Conservation (phyloP, 2,329 filamentous ascomycete genomes). For the Verticillium dahliae region DNA sequence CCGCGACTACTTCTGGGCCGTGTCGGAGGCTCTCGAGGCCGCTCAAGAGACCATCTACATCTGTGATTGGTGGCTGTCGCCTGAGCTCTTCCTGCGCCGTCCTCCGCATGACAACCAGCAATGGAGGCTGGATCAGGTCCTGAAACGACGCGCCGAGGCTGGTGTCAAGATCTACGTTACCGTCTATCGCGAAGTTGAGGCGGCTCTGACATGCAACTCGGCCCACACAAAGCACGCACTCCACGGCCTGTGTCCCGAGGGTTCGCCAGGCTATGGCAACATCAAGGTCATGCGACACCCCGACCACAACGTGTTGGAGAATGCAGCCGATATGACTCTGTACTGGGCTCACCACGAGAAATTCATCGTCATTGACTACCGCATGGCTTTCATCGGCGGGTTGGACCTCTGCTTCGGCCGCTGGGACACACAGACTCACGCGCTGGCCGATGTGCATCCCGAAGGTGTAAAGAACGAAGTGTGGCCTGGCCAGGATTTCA, state of each 20-base stretch:
- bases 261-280: conserved; percentile 76
- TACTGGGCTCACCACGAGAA: conserved; percentile 99
- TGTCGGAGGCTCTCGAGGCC: conserved; percentile 81
- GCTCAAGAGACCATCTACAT: conserved; percentile 95
- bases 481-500: conserved; percentile 95
- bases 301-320: conserved; percentile 91
- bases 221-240: conserved; percentile 86
- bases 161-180: conserved; percentile 93
- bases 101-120: conserved; percentile 78
- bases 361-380: conserved; percentile 90
- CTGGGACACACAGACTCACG: conserved; percentile 85
- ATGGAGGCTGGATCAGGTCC: conserved; percentile 76
- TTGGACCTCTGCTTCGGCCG: conserved; percentile 93
- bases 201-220: conserved; percentile 85
- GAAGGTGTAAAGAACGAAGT: conserved; percentile 75
- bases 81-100: conserved; percentile 77
- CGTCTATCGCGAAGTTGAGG: conserved; percentile 83
- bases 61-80: conserved; percentile 93
- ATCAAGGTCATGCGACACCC: conserved; percentile 87
- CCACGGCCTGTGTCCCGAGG: conserved; percentile 71
- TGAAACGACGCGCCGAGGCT: conserved; percentile 84
- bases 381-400: conserved; percentile 86
- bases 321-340: conserved; percentile 91
- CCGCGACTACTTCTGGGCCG: conserved; percentile 90
- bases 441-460: conserved; percentile 81